These are phyloP conservation scores for Beta vulgaris DNA, from an alignment of 148 eudicot genomes.

Conservation along the genomic window DNA sequence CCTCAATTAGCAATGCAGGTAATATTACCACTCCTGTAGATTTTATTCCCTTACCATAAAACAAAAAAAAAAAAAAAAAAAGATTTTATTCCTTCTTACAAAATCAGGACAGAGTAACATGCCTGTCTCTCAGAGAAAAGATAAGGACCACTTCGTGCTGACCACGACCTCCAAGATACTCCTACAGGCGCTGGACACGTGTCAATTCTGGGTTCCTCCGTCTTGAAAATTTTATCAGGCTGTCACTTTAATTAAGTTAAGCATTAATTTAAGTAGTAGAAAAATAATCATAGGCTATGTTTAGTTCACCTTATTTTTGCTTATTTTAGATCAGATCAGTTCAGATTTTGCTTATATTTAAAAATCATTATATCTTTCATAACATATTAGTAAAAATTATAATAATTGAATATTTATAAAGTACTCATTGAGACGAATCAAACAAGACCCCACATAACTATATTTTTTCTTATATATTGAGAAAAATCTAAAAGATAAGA, in stretches of 20 bases:
- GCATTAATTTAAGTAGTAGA: neutral
- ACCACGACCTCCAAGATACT: conserved; percentile 7
- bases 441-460: too few relatives aligned
- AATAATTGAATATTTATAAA: too few relatives aligned
- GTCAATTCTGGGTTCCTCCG: conserved; percentile 9
- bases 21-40: neutral
- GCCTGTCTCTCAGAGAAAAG: conserved; percentile 12
- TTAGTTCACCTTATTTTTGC: too few relatives aligned
- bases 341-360: too few relatives aligned
- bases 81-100: conserved; percentile 3
- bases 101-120: conserved; percentile 22
- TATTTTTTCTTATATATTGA: too few relatives aligned
- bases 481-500: too few relatives aligned
- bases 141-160: conserved; percentile 18
- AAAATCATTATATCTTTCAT: too few relatives aligned
- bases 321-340: too few relatives aligned
- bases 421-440: too few relatives aligned
- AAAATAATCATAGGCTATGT: too few relatives aligned
- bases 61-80: neutral
- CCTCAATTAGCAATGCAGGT: neutral
- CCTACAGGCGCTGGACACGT: conserved; percentile 9
- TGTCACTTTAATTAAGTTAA: neutral
- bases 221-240: conserved; percentile 12
- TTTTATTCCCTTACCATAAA: neutral
- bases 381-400: too few relatives aligned